Base-by-base conservation (phyloP, 768 basidiomycete species). In the Tephrocybe rancida region DNA sequence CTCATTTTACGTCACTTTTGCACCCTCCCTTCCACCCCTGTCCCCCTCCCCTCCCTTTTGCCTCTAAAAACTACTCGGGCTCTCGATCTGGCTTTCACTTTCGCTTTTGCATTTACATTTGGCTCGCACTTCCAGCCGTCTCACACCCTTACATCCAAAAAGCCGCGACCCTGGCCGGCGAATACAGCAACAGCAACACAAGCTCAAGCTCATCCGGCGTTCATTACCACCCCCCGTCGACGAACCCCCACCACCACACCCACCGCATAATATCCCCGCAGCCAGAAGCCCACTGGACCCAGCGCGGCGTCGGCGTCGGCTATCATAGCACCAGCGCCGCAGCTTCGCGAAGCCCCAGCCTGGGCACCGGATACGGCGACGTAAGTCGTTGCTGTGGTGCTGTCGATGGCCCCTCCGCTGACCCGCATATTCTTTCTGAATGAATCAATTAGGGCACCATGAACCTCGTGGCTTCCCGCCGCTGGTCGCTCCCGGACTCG, bases 121-220 rank as follows among this genome's bases (percentile, higher is more conserved):
- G 19, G 34, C 19, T 45, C 38, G 24, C 8, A 25, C 16, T 32
- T 10, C 11, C 30, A 57, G 55, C 55, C 29, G 16, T 54, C 3
- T 61, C 60, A n/a, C 55, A 56, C 4, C 53, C 55, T 11, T 61
- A 56, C 52, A 52, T 49, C 6, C 56, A 47, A 41, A 61, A 59
- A 54, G 27, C 48, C 49, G 39, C 52, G 4, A 30, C 44, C 35
- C n/a, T n/a, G 13, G 29, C 52, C 49, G 56, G 34, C 7, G 44
- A 42, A 19, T 49, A 45, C 45, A 21, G 9, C 24, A 44, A 38
- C 48, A 22, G 10, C 29, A 29, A 32, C n/a, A 19, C 53, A 52
- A 56, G 14, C 58, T 54, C 57, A 54, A 48, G 26, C 53, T 54
- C 52, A 8, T 44, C 52, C 59, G 39, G 45, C 38, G 29, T 54